Percentiles rank a stretch among this genome's conserved stretches.
These are phyloP conservation scores for Senna tora DNA, from an alignment of 306 rosid genomes.

Conservation along the genomic window DNA sequence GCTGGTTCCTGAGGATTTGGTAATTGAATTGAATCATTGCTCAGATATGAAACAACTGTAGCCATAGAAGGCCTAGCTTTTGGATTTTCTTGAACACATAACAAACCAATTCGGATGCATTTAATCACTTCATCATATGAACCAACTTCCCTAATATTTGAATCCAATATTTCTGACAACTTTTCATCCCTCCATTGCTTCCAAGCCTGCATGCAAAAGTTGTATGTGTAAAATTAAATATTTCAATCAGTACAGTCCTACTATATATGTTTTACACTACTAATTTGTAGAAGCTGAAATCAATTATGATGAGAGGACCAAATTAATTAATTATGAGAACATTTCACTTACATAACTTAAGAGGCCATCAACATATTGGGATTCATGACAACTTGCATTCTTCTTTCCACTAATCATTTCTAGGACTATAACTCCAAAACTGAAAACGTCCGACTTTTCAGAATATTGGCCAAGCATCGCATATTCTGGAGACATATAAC, in stretches of 20 bases:
- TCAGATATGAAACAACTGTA: conserved; percentile 31
- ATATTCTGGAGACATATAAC: conserved; percentile 30
- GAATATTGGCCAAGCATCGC: conserved; percentile 7
- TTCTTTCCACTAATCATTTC: conserved; percentile 34
- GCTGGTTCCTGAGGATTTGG: conserved; percentile 40
- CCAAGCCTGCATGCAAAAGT: conserved; percentile 40
- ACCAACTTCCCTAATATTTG: background rate
- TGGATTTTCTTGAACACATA: conserved; percentile 50
- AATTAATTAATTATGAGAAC: background rate
- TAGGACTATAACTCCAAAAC: conserved; percentile 26
- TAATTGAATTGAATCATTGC: conserved; percentile 10
- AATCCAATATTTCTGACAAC: conserved; percentile 1
- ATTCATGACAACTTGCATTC: background rate
- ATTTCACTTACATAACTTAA: conserved; percentile 31
- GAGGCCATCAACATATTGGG: background rate
- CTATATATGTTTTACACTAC: background rate
- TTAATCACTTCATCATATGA: conserved; percentile 14
- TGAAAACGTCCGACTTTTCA: background rate
- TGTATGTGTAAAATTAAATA: background rate
- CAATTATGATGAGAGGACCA: background rate
- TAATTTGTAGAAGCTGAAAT: no score
- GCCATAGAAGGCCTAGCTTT: conserved; percentile 42
- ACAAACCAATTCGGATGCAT: conserved; percentile 44
- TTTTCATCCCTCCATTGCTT: conserved; percentile 37
- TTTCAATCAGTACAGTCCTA: background rate